These are phyloP conservation scores for Apiospora koreana DNA, from an alignment of 2,329 filamentous ascomycete genomes.

Conservation along the genomic window DNA sequence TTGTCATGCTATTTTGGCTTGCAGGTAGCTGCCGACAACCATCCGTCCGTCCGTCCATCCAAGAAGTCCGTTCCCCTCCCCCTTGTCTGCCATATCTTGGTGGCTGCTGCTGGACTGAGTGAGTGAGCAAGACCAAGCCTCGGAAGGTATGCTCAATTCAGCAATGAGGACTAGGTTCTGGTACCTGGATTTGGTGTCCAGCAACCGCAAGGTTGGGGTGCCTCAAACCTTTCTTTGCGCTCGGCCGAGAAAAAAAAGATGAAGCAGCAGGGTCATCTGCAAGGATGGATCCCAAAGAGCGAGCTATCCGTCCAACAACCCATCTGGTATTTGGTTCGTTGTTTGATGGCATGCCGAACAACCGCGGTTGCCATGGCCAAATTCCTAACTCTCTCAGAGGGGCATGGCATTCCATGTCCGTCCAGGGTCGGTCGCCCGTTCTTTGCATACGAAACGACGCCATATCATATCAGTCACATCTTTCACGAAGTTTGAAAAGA, in stretches of 20 bases:
- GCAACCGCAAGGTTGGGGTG: neutral
- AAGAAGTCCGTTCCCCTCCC: neutral
- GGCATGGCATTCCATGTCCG: neutral
- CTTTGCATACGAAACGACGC: slow-evolving; percentile 2
- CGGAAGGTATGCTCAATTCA: neutral
- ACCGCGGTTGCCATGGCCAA: neutral
- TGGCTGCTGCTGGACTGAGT: neutral
- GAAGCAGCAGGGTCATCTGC: neutral
- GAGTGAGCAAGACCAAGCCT: neutral
- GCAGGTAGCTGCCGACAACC: slow-evolving; percentile 2
- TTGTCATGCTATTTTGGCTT: slow-evolving; percentile 6
- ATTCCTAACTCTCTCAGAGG: neutral
- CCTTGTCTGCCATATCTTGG: neutral
- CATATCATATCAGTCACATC: neutral
- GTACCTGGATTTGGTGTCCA: neutral
- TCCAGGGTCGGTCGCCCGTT: neutral
- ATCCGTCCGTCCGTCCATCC: neutral
- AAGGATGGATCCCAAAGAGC: neutral
- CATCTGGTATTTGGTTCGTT: neutral
- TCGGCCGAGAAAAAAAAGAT: neutral
- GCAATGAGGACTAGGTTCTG: neutral
- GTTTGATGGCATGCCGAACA: neutral
- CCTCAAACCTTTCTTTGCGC: neutral
- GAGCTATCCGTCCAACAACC: neutral
- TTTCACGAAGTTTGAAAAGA: neutral